A percentile compares a stretch with the other conserved stretches of the same genome.
These are phyloP conservation scores for Hirschfeldia incana DNA, from an alignment of 345 rosid genomes.

Conservation along the genomic window DNA sequence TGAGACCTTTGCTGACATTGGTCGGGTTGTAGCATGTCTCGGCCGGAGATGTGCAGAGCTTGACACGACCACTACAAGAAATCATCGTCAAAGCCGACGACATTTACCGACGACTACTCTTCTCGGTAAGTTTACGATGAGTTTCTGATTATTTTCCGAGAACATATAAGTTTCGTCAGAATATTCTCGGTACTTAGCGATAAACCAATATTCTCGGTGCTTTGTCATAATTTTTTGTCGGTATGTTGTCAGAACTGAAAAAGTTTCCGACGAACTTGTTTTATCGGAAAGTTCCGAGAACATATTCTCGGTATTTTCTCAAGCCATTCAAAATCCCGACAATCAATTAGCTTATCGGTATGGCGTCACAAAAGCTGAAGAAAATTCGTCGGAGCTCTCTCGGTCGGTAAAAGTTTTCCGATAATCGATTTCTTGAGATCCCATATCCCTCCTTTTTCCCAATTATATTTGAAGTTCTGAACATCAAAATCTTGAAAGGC, in stretches of 20 bases:
- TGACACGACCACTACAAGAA: background rate
- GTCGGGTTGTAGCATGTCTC: conserved; percentile 50
- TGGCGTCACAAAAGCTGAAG: background rate
- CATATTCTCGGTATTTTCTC: background rate
- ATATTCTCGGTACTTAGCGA: background rate
- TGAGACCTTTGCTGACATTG: conserved; percentile 52
- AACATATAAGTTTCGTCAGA: background rate
- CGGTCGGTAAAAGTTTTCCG: background rate
- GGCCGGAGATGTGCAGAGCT: conserved; percentile 49
- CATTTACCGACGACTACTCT: background rate
- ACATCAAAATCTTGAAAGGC: background rate
- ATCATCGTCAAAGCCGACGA: background rate
- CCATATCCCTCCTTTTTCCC: background rate
- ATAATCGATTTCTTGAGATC: background rate
- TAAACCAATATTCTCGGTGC: background rate
- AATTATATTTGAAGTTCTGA: background rate
- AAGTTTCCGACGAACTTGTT: background rate
- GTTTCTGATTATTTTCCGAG: background rate
- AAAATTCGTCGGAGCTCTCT: background rate
- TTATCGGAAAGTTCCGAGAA: background rate
- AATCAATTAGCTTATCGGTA: background rate
- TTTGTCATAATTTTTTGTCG: background rate
- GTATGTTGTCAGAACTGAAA: background rate
- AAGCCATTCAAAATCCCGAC: background rate
- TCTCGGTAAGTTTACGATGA: background rate